Conservation (phyloP, 768 basidiomycete species). For the Leccinum olivaceopallidum region DNA sequence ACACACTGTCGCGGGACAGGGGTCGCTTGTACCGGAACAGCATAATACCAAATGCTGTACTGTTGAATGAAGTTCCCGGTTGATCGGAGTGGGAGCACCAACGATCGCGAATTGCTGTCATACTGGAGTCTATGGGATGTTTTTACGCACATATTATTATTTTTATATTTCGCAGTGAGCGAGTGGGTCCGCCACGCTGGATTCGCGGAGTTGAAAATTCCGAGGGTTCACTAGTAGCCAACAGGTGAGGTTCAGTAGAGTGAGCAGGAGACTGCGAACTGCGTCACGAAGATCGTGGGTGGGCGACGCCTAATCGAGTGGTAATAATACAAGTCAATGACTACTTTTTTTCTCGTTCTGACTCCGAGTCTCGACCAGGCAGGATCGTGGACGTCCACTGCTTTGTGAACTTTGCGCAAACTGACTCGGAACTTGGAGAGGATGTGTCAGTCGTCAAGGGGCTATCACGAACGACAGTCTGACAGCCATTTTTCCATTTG, state of each 20-base stretch:
- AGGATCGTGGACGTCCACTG: slow-evolving; percentile 24
- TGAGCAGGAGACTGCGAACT: slow-evolving; percentile 8
- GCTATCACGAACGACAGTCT: slow-evolving; percentile 22
- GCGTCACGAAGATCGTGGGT: slow-evolving; percentile 11
- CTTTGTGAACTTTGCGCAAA: slow-evolving; percentile 25
- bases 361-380: slow-evolving; percentile 13
- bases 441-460: slow-evolving; percentile 26
- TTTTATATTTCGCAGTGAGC: background rate
- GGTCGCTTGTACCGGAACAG: background rate
- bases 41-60: slow-evolving; percentile 5
- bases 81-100: slow-evolving; percentile 19
- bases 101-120: slow-evolving; percentile 4
- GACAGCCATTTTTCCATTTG: slow-evolving; percentile 27
- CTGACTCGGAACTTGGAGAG: slow-evolving; percentile 1
- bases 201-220: slow-evolving; percentile 34
- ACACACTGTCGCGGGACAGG: slow-evolving; percentile 6
- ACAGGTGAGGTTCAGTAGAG: background rate
- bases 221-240: background rate
- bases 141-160: slow-evolving; percentile 21
- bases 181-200: slow-evolving; percentile 23
- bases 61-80: background rate
- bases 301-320: slow-evolving; percentile 9
- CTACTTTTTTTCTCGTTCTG: slow-evolving; percentile 7
- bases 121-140: background rate
- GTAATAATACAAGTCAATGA: slow-evolving; percentile 32